Base-by-base conservation (phyloP, 257 asterid species). In the Nicotiana noctiflora region DNA sequence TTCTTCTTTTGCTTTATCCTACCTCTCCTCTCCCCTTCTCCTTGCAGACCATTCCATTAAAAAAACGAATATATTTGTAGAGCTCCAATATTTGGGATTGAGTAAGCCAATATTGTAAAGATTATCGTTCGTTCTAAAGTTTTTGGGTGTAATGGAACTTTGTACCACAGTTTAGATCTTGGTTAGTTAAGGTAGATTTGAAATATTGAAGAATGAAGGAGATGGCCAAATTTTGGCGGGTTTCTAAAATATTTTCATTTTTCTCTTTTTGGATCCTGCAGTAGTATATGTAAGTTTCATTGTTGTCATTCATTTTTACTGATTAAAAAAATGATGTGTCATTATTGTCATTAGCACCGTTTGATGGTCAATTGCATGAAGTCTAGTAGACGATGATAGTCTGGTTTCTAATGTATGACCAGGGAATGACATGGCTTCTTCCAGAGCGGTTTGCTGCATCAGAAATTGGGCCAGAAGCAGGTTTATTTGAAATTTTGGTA, bases 401-500 rank as follows among this genome's bases (percentile, higher is more conserved):
- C 51, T 85, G 27, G 65, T 46, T 85, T 82, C 79, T 21, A 80
- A 80, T 68, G n/a, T 79, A 55, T 80, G 51, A 77, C 29, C 92
- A 95, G 99, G 99, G 99, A 76, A 88, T 95, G 87, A 95, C 99
- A 46, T 95, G 99, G 99, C 91, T 95, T 86, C 98, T 95, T 75
- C 99, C 99, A 0, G 99, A 95, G 84, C 89, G 98, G 66, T 95
- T 95, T 89, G 92, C 97, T n/a, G 93, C 92, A 23, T 95, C 99
- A 79, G 99, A 96, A 87, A 94, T 94, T 51, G 99, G 97, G 67
- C 98, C 98, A 83, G 99, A 96, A 94, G 97, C 96, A 92, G 99
- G 98, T 93, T 88, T 91, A 74, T 91, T 96, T 96, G 92, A 88
- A 88, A 86, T 85, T 93, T 95, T 85, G 98, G 98, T 93, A 93